Evolutionary conservation across 2,329 filamentous ascomycete species (phyloP).

Genomic region (Sporothrix luriei): DNA sequence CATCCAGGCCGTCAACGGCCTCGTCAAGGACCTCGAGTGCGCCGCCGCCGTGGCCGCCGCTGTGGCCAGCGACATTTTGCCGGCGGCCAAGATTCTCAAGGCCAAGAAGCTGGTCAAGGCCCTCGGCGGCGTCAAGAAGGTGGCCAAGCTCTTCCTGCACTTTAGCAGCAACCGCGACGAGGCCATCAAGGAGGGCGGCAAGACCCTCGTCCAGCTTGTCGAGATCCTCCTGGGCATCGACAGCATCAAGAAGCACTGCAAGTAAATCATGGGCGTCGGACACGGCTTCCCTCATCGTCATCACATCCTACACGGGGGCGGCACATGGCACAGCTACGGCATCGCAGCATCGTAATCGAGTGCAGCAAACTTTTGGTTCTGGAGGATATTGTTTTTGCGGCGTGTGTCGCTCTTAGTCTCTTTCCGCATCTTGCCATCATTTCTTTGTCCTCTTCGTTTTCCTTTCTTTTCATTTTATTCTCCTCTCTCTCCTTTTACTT

Average conservation of each 20-base stretch:
- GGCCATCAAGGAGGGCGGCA: conserved; percentile 28
- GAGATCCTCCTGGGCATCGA: conserved; percentile 20
- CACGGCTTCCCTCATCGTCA: not conserved
- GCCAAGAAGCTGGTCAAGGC: conserved; percentile 30
- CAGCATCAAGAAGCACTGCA: conserved; percentile 28
- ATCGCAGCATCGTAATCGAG: not conserved
- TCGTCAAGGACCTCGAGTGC: conserved; percentile 26
- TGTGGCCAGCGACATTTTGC: conserved; percentile 24
- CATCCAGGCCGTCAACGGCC: conserved; percentile 19
- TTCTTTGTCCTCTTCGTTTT: not conserved
- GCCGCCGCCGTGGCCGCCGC: conserved; percentile 19
- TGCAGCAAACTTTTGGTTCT: conserved; percentile 21
- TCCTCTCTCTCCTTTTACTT: not conserved
- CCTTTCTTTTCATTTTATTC: not conserved
- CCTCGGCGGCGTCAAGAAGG: conserved; percentile 29
- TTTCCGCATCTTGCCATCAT: not conserved
- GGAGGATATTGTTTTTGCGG: conserved; percentile 19
- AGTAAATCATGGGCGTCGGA: not conserved
- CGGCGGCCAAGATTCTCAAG: conserved; percentile 29
- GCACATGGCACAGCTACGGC: not conserved
- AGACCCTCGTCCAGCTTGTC: conserved; percentile 24
- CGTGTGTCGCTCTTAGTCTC: not conserved
- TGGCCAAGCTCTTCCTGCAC: conserved; percentile 28
- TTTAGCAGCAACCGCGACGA: conserved; percentile 26
- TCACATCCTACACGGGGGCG: not conserved